Evolutionary conservation across 495 filamentous ascomycete species (phyloP).

Genomic region (Terfezia claveryi): DNA sequence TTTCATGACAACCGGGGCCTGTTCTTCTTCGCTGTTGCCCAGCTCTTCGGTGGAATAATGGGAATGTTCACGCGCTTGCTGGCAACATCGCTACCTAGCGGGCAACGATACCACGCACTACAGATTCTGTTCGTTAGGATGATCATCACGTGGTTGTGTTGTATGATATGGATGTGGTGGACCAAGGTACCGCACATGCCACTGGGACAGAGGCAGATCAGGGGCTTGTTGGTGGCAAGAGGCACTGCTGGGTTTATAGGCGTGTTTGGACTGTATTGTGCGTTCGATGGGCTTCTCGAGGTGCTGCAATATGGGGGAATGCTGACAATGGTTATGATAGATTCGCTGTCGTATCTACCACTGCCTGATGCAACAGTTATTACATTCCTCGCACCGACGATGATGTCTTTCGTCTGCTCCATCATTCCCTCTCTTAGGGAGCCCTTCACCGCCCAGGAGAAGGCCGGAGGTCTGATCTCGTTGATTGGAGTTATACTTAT

Average conservation of each 20-base stretch:
- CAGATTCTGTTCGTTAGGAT: conserved; percentile 79
- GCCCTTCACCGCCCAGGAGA: conserved; percentile 57
- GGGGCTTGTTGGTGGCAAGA: conserved; percentile 42
- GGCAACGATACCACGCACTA: conserved; percentile 57
- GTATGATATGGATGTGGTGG: conserved; percentile 55
- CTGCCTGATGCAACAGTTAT: conserved; percentile 83
- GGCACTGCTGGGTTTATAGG: conserved; percentile 68
- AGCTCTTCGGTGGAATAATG: conserved; percentile 77
- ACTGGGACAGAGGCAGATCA: conserved; percentile 42
- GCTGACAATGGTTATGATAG: conserved; percentile 18
- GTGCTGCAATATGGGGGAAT: background rate
- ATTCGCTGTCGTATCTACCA: conserved; percentile 69
- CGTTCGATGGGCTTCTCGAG: conserved; percentile 6
- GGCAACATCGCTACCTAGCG: conserved; percentile 37
- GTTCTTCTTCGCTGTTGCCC: conserved; percentile 47
- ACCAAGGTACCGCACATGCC: conserved; percentile 43
- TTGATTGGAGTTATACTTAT: conserved; percentile 69
- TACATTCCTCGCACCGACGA: conserved; percentile 65
- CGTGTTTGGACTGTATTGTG: conserved; percentile 56
- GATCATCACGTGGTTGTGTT: conserved; percentile 47
- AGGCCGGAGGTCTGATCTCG: conserved; percentile 53
- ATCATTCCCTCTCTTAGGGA: conserved; percentile 44
- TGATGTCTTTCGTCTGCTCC: conserved; percentile 67
- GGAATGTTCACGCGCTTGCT: conserved; percentile 61
- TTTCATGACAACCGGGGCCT: conserved; percentile 40